Evolutionary conservation across 2,329 filamentous ascomycete genomes (phyloP).

Genomic region (Botrytis porri): DNA sequence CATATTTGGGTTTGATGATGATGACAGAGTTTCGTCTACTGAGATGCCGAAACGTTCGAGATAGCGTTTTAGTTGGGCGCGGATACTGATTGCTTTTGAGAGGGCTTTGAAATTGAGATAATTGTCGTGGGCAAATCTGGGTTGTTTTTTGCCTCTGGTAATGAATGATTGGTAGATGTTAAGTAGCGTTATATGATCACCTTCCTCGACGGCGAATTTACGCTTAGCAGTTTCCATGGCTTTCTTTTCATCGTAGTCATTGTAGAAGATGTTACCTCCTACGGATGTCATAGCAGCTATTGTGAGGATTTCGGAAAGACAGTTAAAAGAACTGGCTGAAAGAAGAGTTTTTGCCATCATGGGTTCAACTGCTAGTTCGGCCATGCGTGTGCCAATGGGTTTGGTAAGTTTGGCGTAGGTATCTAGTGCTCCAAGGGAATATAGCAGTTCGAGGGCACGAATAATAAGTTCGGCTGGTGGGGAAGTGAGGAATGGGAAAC

Average conservation of each 20-base stretch:
- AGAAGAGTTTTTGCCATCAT: conserved; percentile 93
- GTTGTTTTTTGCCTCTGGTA: conserved; percentile 76
- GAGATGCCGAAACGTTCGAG: conserved; percentile 79
- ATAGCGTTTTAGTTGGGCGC: conserved; percentile 81
- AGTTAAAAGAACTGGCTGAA: conserved; percentile 69
- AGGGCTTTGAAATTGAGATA: conserved; percentile 84
- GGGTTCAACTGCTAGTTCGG: conserved; percentile 86
- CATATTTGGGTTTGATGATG: conserved; percentile 36
- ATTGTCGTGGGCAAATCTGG: conserved; percentile 84
- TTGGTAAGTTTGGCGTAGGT: conserved; percentile 86
- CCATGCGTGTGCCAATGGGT: conserved; percentile 86
- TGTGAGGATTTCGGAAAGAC: conserved; percentile 79
- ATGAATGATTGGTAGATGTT: conserved; percentile 93
- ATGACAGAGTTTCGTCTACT: conserved; percentile 60
- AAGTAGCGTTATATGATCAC: conserved; percentile 86
- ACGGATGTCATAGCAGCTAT: conserved; percentile 94
- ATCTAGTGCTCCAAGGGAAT: conserved; percentile 81
- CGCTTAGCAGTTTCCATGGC: conserved; percentile 69
- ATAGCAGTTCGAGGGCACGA: conserved; percentile 83
- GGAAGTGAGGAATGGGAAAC: conserved; percentile 84
- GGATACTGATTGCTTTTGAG: conserved; percentile 77
- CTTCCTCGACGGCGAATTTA: conserved; percentile 88
- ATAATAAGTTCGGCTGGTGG: conserved; percentile 83
- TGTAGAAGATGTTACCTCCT: conserved; percentile 78
- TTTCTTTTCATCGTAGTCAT: conserved; percentile 74